These are phyloP conservation scores for Euphorbia tirucalli DNA, from an alignment of 345 rosid genomes.

Conservation along the genomic window DNA sequence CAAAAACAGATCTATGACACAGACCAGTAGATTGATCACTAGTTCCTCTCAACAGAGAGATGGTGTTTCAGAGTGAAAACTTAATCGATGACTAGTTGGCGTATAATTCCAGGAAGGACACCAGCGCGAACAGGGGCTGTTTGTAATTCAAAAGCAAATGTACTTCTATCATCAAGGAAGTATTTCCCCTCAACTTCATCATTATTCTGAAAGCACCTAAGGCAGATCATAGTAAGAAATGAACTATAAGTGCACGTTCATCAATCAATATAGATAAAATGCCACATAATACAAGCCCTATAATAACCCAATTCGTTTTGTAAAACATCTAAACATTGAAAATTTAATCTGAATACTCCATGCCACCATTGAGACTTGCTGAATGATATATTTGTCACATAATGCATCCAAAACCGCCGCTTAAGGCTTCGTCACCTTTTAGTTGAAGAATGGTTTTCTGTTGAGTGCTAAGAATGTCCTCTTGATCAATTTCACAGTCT, in stretches of 20 bases:
- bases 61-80: not conserved
- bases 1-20: not conserved
- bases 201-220: slow-evolving; percentile 37
- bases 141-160: slow-evolving; percentile 77
- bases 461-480: not conserved
- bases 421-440: too few relatives aligned
- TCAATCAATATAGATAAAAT: not conserved
- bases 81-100: slow-evolving; percentile 82
- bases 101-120: slow-evolving; percentile 81
- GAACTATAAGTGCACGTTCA: not conserved
- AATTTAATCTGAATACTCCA: not conserved
- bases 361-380: not conserved
- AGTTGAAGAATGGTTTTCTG: not conserved
- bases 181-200: slow-evolving; percentile 20
- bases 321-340: not conserved
- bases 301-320: not conserved
- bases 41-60: too few relatives aligned
- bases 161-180: slow-evolving; percentile 17
- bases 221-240: not conserved
- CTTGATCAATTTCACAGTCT: not conserved
- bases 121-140: slow-evolving; percentile 79
- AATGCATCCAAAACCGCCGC: not conserved
- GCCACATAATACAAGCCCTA: not conserved
- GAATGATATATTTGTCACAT: not conserved
- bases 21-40: not conserved